phyloP scores from a whole-genome alignment of 768 basidiomycete genomes.

The Boletus fagicola region DNA sequence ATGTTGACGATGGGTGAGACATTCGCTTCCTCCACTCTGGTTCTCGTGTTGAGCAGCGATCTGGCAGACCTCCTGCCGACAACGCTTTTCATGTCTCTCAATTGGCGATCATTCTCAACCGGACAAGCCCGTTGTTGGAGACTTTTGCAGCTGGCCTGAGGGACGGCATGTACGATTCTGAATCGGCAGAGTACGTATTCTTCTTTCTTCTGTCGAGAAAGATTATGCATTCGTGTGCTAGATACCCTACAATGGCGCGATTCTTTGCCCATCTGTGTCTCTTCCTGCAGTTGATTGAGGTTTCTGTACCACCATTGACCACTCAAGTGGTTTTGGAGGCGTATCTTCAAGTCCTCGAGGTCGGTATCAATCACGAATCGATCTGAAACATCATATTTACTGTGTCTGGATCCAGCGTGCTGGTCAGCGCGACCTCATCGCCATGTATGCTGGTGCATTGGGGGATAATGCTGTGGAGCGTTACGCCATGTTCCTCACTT shows the following conservation, averaged over 20 bases:
- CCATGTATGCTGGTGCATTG: constrained; percentile 89
- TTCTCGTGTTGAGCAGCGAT: constrained; percentile 4
- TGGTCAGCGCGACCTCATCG: constrained; percentile 82
- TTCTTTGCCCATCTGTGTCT: constrained; percentile 95
- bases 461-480: constrained; percentile 90
- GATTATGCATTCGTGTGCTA: constrained; percentile 26
- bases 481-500: constrained; percentile 87
- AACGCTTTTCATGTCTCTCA: constrained; percentile 84
- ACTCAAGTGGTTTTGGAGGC: constrained; percentile 83
- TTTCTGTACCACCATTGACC: constrained; percentile 67
- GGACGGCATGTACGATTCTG: constrained; percentile 46
- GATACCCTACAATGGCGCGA: constrained; percentile 70
- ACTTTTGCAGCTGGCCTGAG: constrained; percentile 60
- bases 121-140: constrained; percentile 65
- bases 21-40: neutral
- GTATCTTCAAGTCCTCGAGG: constrained; percentile 87
- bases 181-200: constrained; percentile 54
- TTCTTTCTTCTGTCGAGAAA: constrained; percentile 1
- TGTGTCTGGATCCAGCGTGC: constrained; percentile 46
- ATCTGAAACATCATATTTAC: neutral
- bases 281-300: constrained; percentile 79
- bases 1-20: constrained; percentile 63
- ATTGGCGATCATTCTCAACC: constrained; percentile 70
- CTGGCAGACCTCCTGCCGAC: constrained; percentile 53
- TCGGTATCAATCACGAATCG: constrained; percentile 26